phyloP scores from a whole-genome alignment of 2,329 filamentous ascomycete genomes.

The Coniella lustricola region DNA sequence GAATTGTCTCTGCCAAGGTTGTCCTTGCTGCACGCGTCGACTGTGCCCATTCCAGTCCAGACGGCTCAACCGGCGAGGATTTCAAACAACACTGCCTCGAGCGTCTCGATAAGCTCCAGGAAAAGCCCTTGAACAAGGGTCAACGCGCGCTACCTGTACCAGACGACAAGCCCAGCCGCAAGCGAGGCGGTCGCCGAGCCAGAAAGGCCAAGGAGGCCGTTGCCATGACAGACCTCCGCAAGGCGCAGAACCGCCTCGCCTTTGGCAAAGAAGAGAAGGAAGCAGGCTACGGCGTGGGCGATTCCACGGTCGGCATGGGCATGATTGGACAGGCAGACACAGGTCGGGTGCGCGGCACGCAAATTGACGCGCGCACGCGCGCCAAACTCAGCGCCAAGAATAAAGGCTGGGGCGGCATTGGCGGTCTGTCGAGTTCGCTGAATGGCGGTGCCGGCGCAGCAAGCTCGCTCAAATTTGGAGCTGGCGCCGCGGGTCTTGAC shows the following conservation, averaged over 20 bases:
- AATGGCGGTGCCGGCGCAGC: constrained; percentile 60
- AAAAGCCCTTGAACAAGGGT: constrained; percentile 84
- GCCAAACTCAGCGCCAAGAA: constrained; percentile 93
- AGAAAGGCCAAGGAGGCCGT: constrained; percentile 94
- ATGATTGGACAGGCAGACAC: constrained; percentile 91
- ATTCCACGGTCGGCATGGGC: constrained; percentile 79
- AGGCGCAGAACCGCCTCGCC: constrained; percentile 91
- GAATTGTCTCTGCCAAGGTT: constrained; percentile 88
- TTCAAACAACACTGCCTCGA: constrained; percentile 77
- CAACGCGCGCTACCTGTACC: constrained; percentile 80
- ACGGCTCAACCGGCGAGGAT: constrained; percentile 76
- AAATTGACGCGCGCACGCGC: constrained; percentile 87
- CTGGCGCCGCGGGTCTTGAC: constrained; percentile 51
- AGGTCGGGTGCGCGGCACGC: constrained; percentile 78
- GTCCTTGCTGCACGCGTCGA: constrained; percentile 91
- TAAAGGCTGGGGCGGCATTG: constrained; percentile 82
- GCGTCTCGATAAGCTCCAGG: constrained; percentile 85
- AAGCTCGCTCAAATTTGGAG: constrained; percentile 76
- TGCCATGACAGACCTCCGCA: constrained; percentile 92
- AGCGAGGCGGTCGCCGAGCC: constrained; percentile 83
- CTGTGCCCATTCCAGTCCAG: constrained; percentile 70
- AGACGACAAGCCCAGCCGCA: constrained; percentile 89
- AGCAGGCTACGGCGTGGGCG: constrained; percentile 80
- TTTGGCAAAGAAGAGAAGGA: constrained; percentile 96
- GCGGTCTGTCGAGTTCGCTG: constrained; percentile 50